Percentiles rank a stretch among this genome's conserved stretches.
Evolutionary conservation across 2,329 filamentous ascomycete genomes (phyloP).

Genomic region (Aspergillus melleus): DNA sequence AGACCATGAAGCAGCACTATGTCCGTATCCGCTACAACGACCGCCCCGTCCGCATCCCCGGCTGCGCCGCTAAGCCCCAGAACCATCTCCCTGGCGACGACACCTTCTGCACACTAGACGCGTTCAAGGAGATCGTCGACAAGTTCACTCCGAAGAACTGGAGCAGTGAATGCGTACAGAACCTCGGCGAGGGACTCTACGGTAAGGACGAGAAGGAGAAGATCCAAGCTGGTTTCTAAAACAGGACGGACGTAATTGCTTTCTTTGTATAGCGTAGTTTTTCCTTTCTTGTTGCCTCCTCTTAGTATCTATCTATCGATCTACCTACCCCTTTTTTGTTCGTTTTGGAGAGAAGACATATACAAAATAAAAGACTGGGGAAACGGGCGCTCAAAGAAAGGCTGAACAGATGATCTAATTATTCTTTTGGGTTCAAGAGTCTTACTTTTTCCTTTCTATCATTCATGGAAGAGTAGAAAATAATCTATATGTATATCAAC

Average conservation of each 20-base stretch:
- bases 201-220: constrained; percentile 44
- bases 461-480: too few species aligned
- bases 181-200: constrained; percentile 56
- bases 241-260: constrained; percentile 9
- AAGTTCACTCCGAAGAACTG: constrained; percentile 83
- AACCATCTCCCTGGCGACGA: constrained; percentile 86
- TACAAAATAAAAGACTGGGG: neutral
- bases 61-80: constrained; percentile 67
- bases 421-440: neutral
- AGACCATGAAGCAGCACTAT: constrained; percentile 64
- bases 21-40: constrained; percentile 94
- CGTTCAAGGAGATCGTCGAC: constrained; percentile 91
- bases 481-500: too few species aligned
- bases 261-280: neutral
- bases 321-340: too few species aligned
- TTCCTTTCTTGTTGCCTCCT: neutral
- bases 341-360: neutral
- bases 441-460: neutral
- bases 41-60: constrained; percentile 74
- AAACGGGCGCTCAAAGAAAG: neutral
- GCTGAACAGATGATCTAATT: neutral
- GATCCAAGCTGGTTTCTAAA: constrained; percentile 39
- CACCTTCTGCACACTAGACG: constrained; percentile 84
- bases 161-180: constrained; percentile 62
- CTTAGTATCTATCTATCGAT: neutral